phyloP scores from a whole-genome alignment of 23 red algal species.

The Chondrus crispus region DNA sequence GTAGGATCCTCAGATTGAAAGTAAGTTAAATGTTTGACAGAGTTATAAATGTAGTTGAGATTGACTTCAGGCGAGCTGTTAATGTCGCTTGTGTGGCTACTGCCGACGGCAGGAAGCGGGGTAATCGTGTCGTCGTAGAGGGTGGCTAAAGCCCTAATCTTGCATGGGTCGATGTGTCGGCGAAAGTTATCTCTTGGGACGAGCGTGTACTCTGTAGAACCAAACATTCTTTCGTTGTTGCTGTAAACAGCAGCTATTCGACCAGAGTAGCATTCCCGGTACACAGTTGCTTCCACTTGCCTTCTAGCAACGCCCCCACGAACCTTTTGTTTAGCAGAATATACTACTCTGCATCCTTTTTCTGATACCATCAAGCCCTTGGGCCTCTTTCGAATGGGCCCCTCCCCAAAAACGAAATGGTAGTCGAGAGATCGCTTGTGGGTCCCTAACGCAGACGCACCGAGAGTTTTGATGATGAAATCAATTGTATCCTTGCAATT shows the following conservation, averaged over 20 bases:
- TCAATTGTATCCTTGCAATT: background rate
- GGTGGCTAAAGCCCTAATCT: no score
- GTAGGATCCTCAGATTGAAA: conserved; percentile 30
- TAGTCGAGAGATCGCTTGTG: background rate
- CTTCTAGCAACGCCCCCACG: background rate
- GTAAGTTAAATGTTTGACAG: background rate
- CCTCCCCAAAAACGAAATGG: background rate
- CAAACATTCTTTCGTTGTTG: background rate
- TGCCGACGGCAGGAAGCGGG: no score
- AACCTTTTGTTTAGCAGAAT: background rate
- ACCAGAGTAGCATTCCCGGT: background rate
- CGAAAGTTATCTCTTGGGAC: background rate
- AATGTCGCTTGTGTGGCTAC: no score
- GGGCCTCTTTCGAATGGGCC: background rate
- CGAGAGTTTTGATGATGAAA: background rate
- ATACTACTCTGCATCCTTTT: background rate
- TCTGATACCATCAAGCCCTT: background rate
- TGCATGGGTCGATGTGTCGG: no score
- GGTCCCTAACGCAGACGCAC: background rate
- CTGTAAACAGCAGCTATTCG: conserved; percentile 9
- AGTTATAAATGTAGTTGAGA: background rate
- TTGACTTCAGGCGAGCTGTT: no score
- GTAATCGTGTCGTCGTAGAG: no score
- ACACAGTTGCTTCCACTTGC: background rate
- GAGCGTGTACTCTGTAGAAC: background rate